phyloP scores from a whole-genome alignment of 129 eudicot genomes.

The Sambucus nigra region DNA sequence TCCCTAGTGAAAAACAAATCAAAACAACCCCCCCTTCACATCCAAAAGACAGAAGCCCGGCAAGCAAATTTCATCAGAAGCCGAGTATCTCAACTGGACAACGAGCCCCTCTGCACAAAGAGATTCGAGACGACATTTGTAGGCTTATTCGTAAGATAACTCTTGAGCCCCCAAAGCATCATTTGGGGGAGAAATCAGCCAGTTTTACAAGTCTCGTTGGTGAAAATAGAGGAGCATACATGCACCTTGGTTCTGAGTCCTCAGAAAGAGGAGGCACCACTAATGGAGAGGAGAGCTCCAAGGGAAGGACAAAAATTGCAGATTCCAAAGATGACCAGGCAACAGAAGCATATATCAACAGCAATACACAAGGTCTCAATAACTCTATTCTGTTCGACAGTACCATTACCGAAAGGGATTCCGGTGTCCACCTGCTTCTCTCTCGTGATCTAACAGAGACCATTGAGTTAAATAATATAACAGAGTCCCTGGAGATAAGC shows the following conservation, averaged over 20 bases:
- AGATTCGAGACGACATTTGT: conserved; percentile 39
- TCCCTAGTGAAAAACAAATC: conserved; percentile 9
- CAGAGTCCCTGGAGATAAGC: conserved; percentile 13
- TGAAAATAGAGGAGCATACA: conserved; percentile 68
- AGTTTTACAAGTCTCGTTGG: conserved; percentile 59
- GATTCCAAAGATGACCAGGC: conserved; percentile 24
- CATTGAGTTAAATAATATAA: conserved; percentile 10
- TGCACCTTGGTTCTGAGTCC: conserved; percentile 44
- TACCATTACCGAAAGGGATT: conserved; percentile 42
- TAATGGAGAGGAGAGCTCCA: conserved; percentile 38
- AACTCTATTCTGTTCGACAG: conserved; percentile 64
- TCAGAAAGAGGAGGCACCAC: conserved; percentile 23
- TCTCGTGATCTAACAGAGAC: conserved; percentile 14
- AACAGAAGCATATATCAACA: conserved; percentile 40
- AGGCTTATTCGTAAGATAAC: conserved; percentile 31
- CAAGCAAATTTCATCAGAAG: conserved; percentile 17
- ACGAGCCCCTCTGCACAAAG: conserved; percentile 30
- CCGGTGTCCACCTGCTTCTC: conserved; percentile 57
- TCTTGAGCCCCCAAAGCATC: conserved; percentile 15
- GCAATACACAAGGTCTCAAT: conserved; percentile 65
- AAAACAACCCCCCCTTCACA: conserved; percentile 20
- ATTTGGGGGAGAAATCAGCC: conserved; percentile 27
- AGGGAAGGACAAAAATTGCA: conserved; percentile 17
- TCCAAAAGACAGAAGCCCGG: conserved; percentile 20
- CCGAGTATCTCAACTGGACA: conserved; percentile 16